Base-by-base conservation (phyloP, 1,284 basidiomycete genomes). In the Ustilago shanxiensis region DNA sequence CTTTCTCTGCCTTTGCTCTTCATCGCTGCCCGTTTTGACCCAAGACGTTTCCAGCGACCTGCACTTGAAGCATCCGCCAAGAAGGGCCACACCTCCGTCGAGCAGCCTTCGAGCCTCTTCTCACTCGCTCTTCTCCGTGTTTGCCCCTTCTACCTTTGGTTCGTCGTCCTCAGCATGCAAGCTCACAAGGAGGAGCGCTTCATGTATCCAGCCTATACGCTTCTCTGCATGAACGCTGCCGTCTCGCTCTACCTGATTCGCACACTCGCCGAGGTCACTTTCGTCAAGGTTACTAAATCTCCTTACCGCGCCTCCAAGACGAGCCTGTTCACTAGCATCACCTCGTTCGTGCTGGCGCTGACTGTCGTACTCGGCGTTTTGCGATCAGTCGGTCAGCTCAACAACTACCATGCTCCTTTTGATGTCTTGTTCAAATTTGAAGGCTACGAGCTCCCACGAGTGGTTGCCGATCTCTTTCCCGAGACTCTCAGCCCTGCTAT, bases 151-250 rank as follows among this genome's bases (percentile, higher is more conserved):
- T 98, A 99, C 87, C 79, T 98, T 29, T 99, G 97, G 95, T 83
- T 93, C 53, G 89, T 86, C 2, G 91, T 97, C 74, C 88, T 99
- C 73, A 91, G 90, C 9, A 73, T 89, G 1, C 97, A 99, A 87
- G 87, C 92, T 6, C 97, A 99, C 88, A 99, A 99, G 88, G 97
- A 99, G 87, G 97, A 99, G 86, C 89, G 97, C 26, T 99, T 99
- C 88, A 93, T 99, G 91, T 99, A 92, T 87, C 96, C 97, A 1
- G 92, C 91, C 1, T 99, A 98, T 87, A 92, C 95, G 0, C 87
- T 98, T 50, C 87, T 99, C 59, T 94, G 93, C 85, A 93, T 99
- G 88, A 98, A 98, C 86, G 96, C 95, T 1, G 94, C 94, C 3
- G 91, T 95, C 6, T 59, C 28, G 89, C 91, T 35, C 79, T 97